These are phyloP conservation scores for Yamadazyma oceani DNA, from an alignment of 1,139 yeast species.

Conservation along the genomic window DNA sequence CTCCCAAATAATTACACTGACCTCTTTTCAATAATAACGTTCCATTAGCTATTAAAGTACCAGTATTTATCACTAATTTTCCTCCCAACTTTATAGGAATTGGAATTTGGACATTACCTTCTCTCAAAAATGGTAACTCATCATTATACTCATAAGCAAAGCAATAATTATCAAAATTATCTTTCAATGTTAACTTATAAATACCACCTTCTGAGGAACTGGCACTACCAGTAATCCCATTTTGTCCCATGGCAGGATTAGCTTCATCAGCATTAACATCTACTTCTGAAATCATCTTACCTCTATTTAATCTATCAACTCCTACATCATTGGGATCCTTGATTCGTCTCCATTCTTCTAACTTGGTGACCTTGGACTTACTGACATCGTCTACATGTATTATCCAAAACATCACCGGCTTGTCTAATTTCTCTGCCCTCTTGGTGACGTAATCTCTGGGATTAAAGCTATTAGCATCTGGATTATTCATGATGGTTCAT, in stretches of 20 bases:
- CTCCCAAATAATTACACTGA: conserved; percentile 37
- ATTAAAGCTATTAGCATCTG: conserved; percentile 13
- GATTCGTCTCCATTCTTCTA: conserved; percentile 41
- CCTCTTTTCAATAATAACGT: conserved; percentile 30
- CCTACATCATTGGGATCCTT: conserved; percentile 42
- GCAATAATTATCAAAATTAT: conserved; percentile 30
- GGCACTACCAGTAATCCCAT: neutral
- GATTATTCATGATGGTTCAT: neutral
- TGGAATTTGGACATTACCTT: conserved; percentile 24
- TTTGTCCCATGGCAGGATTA: neutral
- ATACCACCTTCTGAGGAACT: conserved; percentile 15
- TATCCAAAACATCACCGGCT: conserved; percentile 28
- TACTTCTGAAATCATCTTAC: conserved; percentile 33
- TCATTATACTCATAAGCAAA: conserved; percentile 43
- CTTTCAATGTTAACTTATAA: conserved; percentile 37
- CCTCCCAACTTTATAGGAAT: conserved; percentile 43
- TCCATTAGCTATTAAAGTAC: conserved; percentile 36
- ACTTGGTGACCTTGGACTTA: conserved; percentile 32
- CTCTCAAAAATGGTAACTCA: conserved; percentile 33
- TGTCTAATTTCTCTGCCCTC: conserved; percentile 13
- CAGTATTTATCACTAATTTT: conserved; percentile 29
- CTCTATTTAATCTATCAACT: conserved; percentile 35
- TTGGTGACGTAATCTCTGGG: conserved; percentile 16
- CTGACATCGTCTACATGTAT: conserved; percentile 38
- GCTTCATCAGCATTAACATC: conserved; percentile 26